Percentiles rank a stretch among this genome's conserved stretches.
Evolutionary conservation across 768 basidiomycete species (phyloP).

Genomic region (Lentinula lateritia): DNA sequence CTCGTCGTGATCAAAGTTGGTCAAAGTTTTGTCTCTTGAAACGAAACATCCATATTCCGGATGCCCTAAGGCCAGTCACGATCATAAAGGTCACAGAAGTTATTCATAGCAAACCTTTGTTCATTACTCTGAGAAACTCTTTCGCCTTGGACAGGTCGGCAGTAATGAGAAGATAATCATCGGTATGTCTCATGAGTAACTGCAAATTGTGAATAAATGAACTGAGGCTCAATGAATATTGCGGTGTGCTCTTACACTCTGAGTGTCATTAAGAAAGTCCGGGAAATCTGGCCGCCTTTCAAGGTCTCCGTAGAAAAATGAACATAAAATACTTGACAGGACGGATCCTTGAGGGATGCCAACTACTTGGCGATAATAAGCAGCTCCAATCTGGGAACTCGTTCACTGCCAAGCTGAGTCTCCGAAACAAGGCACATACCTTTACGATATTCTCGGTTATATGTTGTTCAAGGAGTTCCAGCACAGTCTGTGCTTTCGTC

Average conservation of each 20-base stretch:
- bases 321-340: slow-evolving; percentile 90
- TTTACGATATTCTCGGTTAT: slow-evolving; percentile 92
- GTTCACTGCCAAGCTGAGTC: background rate
- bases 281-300: slow-evolving; percentile 47
- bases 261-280: slow-evolving; percentile 46
- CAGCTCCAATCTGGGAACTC: slow-evolving; percentile 59
- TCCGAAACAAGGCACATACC: slow-evolving; percentile 28
- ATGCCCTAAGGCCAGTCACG: slow-evolving; percentile 53
- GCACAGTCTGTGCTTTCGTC: slow-evolving; percentile 50
- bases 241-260: slow-evolving; percentile 48
- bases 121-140: slow-evolving; percentile 73
- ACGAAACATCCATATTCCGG: slow-evolving; percentile 94
- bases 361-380: slow-evolving; percentile 81
- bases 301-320: slow-evolving; percentile 91
- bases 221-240: background rate
- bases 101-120: slow-evolving; percentile 39
- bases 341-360: slow-evolving; percentile 98
- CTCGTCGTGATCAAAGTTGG: slow-evolving; percentile 71
- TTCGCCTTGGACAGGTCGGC: slow-evolving; percentile 54
- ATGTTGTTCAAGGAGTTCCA: slow-evolving; percentile 80
- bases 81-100: background rate
- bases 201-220: slow-evolving; percentile 20
- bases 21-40: slow-evolving; percentile 80
- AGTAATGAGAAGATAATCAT: slow-evolving; percentile 91
- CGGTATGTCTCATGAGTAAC: slow-evolving; percentile 82